phyloP scores from a whole-genome alignment of 768 basidiomycete genomes.

The Boletus reticuloceps region DNA sequence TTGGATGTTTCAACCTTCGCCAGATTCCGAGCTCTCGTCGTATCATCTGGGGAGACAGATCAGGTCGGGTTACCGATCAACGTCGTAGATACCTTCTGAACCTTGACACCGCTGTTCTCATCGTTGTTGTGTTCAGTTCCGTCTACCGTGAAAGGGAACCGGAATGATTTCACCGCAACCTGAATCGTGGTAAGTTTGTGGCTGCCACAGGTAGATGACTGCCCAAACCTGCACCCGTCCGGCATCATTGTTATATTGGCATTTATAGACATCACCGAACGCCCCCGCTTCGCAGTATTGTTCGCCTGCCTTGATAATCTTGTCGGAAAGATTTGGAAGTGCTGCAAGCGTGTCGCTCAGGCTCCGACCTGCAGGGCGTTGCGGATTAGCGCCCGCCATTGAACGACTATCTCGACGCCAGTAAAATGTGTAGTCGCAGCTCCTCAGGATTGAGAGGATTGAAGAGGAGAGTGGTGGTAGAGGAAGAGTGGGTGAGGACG shows the following conservation, averaged over 20 bases:
- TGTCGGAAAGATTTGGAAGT: not conserved
- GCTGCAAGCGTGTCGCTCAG: not conserved
- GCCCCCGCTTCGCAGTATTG: not conserved
- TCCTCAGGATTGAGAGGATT: too few species aligned
- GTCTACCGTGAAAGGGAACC: not conserved
- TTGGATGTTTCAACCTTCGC: not conserved
- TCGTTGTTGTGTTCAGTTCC: not conserved
- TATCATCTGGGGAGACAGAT: not conserved
- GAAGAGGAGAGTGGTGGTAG: too few species aligned
- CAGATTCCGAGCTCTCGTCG: slow-evolving; percentile 1
- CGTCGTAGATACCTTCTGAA: not conserved
- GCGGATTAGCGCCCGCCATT: too few species aligned
- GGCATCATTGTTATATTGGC: not conserved
- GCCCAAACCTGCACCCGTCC: not conserved
- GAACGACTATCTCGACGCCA: too few species aligned
- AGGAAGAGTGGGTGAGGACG: too few species aligned
- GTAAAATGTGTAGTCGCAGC: too few species aligned
- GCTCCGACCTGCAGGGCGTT: not conserved
- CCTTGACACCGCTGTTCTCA: not conserved
- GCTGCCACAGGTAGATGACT: not conserved
- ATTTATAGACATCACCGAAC: not conserved
- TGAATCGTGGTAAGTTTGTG: not conserved
- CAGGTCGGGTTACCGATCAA: not conserved
- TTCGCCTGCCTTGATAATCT: not conserved
- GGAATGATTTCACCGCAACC: slow-evolving; percentile 2